Evolutionary conservation across 169 alveolate genomes (phyloP).

Genomic region (Babesia divergens): DNA sequence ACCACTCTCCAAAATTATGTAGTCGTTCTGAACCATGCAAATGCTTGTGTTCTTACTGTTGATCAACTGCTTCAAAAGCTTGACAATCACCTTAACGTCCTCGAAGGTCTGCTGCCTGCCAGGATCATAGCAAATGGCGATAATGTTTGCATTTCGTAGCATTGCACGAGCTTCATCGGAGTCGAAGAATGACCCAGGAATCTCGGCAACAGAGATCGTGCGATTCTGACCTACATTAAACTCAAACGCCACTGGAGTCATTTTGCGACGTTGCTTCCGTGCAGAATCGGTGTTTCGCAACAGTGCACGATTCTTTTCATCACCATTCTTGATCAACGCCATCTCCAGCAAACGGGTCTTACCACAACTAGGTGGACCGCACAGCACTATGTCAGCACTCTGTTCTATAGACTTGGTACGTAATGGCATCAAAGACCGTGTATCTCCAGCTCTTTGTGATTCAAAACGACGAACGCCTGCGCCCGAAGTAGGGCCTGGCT

Average conservation of each 20-base stretch:
- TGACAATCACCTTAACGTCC: conserved; percentile 43
- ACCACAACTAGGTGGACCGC: conserved; percentile 64
- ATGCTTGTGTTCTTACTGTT: conserved; percentile 39
- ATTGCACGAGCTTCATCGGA: conserved; percentile 37
- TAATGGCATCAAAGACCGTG: neutral
- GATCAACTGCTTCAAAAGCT: conserved; percentile 37
- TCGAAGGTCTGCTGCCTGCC: conserved; percentile 40
- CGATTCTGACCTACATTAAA: neutral
- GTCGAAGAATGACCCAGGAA: conserved; percentile 54
- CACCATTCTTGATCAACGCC: conserved; percentile 54
- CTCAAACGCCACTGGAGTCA: conserved; percentile 10
- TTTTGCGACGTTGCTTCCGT: conserved; percentile 4
- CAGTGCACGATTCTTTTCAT: conserved; percentile 32
- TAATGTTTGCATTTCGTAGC: conserved; percentile 28
- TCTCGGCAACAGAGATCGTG: conserved; percentile 33
- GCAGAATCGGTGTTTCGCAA: conserved; percentile 28
- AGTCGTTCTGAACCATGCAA: conserved; percentile 53
- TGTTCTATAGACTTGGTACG: neutral
- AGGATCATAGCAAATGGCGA: conserved; percentile 58
- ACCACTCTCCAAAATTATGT: conserved; percentile 37
- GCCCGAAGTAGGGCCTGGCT: neutral
- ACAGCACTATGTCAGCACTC: conserved; percentile 46
- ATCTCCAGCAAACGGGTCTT: conserved; percentile 64
- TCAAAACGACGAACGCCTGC: neutral
- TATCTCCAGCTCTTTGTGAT: neutral